These are phyloP conservation scores for Colletotrichum aenigma DNA, from an alignment of 2,329 filamentous ascomycete genomes.

Conservation along the genomic window DNA sequence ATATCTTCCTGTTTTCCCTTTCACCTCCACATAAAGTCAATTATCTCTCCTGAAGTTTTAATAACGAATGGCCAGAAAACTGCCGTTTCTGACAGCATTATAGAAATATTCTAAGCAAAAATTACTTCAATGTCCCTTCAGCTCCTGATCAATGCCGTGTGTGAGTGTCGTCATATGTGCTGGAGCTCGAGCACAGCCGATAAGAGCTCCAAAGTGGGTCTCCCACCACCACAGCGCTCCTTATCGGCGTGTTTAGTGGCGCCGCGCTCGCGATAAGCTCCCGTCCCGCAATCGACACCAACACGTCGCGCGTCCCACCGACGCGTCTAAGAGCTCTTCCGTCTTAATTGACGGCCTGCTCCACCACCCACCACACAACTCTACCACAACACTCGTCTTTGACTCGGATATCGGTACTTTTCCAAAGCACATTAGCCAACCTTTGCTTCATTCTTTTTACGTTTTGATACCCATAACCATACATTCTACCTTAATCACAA, in stretches of 20 bases:
- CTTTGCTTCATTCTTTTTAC: background rate
- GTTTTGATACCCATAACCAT: slow-evolving; percentile 10
- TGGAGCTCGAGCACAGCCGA: background rate
- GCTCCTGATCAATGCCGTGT: background rate
- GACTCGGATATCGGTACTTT: background rate
- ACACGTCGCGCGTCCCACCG: slow-evolving; percentile 16
- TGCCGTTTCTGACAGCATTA: background rate
- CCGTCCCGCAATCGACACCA: background rate
- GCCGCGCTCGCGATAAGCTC: slow-evolving; percentile 13
- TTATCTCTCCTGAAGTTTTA: too few species aligned
- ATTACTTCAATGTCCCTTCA: background rate
- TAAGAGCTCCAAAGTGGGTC: background rate
- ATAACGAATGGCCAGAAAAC: too few species aligned
- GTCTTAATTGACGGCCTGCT: slow-evolving; percentile 7
- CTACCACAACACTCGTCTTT: slow-evolving; percentile 15
- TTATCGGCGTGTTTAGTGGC: slow-evolving; percentile 18
- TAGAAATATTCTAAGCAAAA: background rate
- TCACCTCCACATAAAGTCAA: background rate
- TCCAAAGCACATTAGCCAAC: background rate
- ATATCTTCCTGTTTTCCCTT: background rate
- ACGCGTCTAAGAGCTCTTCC: slow-evolving; percentile 14
- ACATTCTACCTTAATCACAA: background rate
- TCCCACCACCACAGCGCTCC: background rate
- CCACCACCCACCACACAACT: slow-evolving; percentile 1
- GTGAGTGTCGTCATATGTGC: background rate